phyloP scores from a whole-genome alignment of 805 yeast species.

The baker's yeast (Saccharomyces cerevisiae) region DNA sequence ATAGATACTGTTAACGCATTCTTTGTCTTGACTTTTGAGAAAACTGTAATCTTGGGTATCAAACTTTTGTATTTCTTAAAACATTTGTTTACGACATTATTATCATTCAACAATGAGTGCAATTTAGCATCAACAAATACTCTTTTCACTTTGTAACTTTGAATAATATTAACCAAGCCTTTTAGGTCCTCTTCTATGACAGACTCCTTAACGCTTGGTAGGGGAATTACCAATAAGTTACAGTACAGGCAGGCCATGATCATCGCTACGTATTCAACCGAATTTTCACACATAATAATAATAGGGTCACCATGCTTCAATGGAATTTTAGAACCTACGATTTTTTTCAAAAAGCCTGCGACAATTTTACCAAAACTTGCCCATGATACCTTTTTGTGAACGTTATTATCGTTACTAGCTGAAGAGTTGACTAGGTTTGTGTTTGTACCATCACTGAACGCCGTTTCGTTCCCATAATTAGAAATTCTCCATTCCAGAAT shows the following conservation, averaged over 20 bases:
- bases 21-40: conserved; percentile 27
- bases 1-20: conserved; percentile 12
- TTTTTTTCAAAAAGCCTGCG: conserved; percentile 63
- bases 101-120: conserved; percentile 17
- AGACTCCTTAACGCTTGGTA: conserved; percentile 63
- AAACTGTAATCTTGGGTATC: conserved; percentile 26
- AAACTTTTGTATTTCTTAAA: conserved; percentile 19
- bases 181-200: conserved; percentile 67
- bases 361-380: conserved; percentile 68
- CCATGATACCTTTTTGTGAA: conserved; percentile 61
- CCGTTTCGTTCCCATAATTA: conserved; percentile 70
- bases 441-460: conserved; percentile 44
- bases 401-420: conserved; percentile 32
- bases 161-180: conserved; percentile 55
- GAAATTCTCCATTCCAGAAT: conserved; percentile 71
- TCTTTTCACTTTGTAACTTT: conserved; percentile 61
- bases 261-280: conserved; percentile 79
- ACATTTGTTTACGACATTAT: conserved; percentile 16
- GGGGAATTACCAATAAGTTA: conserved; percentile 56
- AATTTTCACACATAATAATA: conserved; percentile 73
- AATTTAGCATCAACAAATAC: conserved; percentile 57
- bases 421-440: conserved; percentile 18
- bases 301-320: conserved; percentile 65
- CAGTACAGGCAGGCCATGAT: conserved; percentile 78
- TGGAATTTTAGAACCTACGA: conserved; percentile 56